A percentile compares a stretch with the other conserved stretches of the same genome.
Conservation (phyloP, 2,329 filamentous ascomycete species). For the Ascomycota sp. region DNA sequence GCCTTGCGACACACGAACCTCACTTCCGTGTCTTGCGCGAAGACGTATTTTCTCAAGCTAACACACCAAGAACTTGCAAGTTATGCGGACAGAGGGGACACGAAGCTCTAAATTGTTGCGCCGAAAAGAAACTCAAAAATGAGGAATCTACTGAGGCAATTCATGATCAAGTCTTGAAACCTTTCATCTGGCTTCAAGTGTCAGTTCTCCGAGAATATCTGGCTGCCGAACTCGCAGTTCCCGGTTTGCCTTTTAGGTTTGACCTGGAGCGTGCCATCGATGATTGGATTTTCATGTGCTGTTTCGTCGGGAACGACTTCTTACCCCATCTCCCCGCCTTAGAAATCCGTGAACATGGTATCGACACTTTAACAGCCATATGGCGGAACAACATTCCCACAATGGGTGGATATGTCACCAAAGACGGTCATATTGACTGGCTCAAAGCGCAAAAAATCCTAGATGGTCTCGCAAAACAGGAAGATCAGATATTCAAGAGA, state of each 20-base stretch:
- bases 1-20: conserved; percentile 88
- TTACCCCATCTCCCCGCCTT: conserved; percentile 90
- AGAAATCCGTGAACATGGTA: conserved; percentile 91
- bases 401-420: conserved; percentile 93
- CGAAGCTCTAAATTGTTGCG: conserved; percentile 67
- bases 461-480: conserved; percentile 72
- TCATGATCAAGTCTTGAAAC: conserved; percentile 50
- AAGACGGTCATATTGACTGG: conserved; percentile 82
- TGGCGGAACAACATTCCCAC: conserved; percentile 81
- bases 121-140: conserved; percentile 55
- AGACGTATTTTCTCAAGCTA: conserved; percentile 86
- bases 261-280: conserved; percentile 87
- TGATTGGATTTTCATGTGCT: conserved; percentile 98
- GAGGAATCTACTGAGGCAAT: conserved; percentile 71
- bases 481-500: conserved; percentile 80
- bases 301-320: conserved; percentile 97
- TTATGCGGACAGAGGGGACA: conserved; percentile 88
- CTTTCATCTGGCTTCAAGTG: conserved; percentile 97
- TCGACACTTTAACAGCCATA: conserved; percentile 88
- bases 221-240: conserved; percentile 69
- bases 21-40: conserved; percentile 92
- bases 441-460: conserved; percentile 74
- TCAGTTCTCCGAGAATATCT: conserved; percentile 82
- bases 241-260: conserved; percentile 67
- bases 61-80: conserved; percentile 61